Evolutionary conservation across 495 filamentous ascomycete species (phyloP).

Genomic region (Aspergillus ellipticus): DNA sequence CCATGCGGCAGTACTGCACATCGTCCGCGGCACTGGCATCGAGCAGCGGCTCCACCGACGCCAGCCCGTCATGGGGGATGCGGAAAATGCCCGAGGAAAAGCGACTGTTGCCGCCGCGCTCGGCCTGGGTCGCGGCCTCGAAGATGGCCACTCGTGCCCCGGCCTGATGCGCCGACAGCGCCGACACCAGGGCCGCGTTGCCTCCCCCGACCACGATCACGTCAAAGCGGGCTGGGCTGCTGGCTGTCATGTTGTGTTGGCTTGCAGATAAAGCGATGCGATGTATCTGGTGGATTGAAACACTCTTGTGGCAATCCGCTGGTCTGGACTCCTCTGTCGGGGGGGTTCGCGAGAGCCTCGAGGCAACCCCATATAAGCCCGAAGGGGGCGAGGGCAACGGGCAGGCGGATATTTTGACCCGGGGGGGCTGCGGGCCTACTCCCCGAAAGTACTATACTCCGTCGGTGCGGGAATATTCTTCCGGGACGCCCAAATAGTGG

Average conservation of each 20-base stretch:
- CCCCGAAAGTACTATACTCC: no score
- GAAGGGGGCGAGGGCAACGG: no score
- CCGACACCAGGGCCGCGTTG: constrained; percentile 5
- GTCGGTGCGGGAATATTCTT: no score
- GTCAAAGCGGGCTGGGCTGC: neutral
- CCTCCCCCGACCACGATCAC: constrained; percentile 7
- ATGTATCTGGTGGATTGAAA: no score
- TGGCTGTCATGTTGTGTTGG: neutral
- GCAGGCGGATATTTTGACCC: no score
- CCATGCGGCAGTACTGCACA: constrained; percentile 5
- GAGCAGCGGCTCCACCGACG: neutral
- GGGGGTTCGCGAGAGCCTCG: no score
- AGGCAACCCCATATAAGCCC: no score
- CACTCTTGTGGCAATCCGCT: no score
- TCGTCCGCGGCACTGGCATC: neutral
- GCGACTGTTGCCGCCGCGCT: constrained; percentile 7
- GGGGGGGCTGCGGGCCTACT: no score
- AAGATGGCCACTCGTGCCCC: constrained; percentile 7
- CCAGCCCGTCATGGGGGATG: constrained; percentile 2
- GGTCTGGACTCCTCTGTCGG: no score
- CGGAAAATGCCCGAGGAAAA: constrained; percentile 10
- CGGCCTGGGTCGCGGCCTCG: constrained; percentile 2
- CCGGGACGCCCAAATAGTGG: no score
- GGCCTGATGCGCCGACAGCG: constrained; percentile 1
- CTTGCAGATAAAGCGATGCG: neutral